phyloP scores from a whole-genome alignment of 768 basidiomycete genomes.

The Hericium alpestre region DNA sequence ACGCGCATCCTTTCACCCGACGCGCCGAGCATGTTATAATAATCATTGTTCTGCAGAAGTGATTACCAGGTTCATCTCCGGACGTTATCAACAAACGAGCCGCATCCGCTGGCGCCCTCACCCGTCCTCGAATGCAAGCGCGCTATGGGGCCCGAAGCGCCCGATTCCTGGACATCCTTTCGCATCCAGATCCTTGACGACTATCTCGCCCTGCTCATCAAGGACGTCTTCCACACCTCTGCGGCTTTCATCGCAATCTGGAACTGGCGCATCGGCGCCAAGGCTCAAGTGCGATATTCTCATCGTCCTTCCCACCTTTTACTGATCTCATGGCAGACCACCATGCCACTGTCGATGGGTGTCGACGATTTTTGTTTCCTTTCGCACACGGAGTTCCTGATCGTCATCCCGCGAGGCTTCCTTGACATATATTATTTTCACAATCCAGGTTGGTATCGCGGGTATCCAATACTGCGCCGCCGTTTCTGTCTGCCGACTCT shows the following conservation, averaged over 20 bases:
- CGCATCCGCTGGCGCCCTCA: conserved; percentile 34
- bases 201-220: conserved; percentile 1
- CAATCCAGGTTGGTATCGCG: background rate
- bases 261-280: conserved; percentile 1
- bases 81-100: conserved; percentile 39
- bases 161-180: background rate
- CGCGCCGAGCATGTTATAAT: no score
- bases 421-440: conserved; percentile 40
- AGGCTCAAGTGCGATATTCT: conserved; percentile 26
- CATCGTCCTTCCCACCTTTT: background rate
- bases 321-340: conserved; percentile 22
- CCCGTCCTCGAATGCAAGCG: conserved; percentile 20
- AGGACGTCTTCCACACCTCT: conserved; percentile 1
- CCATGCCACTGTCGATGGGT: conserved; percentile 28
- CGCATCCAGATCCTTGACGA: conserved; percentile 2
- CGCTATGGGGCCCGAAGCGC: background rate
- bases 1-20: background rate
- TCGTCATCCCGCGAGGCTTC: conserved; percentile 34
- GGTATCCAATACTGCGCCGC: background rate
- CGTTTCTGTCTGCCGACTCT: conserved; percentile 1
- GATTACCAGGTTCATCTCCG: conserved; percentile 42
- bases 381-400: conserved; percentile 32
- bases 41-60: conserved; percentile 5
- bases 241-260: conserved; percentile 1
- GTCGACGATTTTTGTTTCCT: conserved; percentile 48